phyloP scores from a whole-genome alignment of 2,329 filamentous ascomycete species.

The Emmonsiellopsis sp. region DNA sequence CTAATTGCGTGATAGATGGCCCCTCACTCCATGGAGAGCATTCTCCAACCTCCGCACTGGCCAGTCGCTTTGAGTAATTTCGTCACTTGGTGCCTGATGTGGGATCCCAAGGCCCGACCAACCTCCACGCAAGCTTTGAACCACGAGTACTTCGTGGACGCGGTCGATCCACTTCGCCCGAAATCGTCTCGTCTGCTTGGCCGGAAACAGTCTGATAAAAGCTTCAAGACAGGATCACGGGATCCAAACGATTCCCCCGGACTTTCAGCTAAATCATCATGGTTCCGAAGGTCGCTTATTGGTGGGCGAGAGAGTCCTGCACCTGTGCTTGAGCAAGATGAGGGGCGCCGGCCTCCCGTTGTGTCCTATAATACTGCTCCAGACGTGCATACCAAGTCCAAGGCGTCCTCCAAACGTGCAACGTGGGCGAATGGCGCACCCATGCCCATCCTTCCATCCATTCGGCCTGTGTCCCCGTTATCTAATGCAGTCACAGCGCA shows the following conservation, averaged over 20 bases:
- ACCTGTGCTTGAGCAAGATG: conserved; percentile 39
- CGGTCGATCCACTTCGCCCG: conserved; percentile 82
- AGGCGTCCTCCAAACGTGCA: conserved; percentile 66
- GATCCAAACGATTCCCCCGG: conserved; percentile 51
- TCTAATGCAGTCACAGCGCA: conserved; percentile 88
- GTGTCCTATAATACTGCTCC: conserved; percentile 29
- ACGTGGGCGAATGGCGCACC: conserved; percentile 91
- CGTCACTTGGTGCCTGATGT: conserved; percentile 98
- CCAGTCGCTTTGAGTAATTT: conserved; percentile 79
- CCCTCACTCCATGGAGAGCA: conserved; percentile 90
- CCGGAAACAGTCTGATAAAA: conserved; percentile 81
- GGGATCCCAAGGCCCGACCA: conserved; percentile 87
- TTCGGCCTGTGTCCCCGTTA: conserved; percentile 90
- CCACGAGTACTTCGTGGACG: conserved; percentile 91
- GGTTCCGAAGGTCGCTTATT: conserved; percentile 94
- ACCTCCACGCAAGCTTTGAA: conserved; percentile 90
- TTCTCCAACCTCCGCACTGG: conserved; percentile 86
- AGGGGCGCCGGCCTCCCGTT: conserved; percentile 29
- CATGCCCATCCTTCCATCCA: conserved; percentile 92
- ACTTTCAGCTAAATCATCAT: conserved; percentile 76
- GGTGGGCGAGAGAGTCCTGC: conserved; percentile 64
- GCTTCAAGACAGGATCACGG: conserved; percentile 51
- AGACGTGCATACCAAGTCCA: conserved; percentile 34
- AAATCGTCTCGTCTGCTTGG: conserved; percentile 81
- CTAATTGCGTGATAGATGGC: conserved; percentile 59